Base-by-base conservation (phyloP, 2,329 filamentous ascomycete genomes). In the Penicillium polonicum region DNA sequence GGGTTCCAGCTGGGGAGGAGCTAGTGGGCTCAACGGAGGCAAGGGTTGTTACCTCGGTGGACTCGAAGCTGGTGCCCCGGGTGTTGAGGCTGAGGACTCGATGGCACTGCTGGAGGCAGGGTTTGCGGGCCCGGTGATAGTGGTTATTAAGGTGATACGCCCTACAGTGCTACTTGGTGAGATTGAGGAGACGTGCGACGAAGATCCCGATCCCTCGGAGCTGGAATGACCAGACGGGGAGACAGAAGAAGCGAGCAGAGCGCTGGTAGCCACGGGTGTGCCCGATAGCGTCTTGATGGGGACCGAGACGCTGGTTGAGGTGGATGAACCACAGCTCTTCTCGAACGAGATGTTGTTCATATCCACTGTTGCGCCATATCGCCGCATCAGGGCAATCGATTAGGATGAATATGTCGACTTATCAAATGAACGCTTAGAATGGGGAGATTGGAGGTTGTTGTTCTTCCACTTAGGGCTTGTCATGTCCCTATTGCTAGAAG, bases 401-500 rank as follows among this genome's bases (percentile, higher is more conserved):
- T 8, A 42, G 5, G 27, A 55, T 25, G 33, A 55, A 19, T 7
- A 55, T n/a, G 17, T 55, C 52, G 7, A 36, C 33, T 21, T 27
- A 19, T 36, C 27, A 36, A 31, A 39, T 43, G 31, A 43, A 19
- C 10, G 31, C 35, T 33, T n/a, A 23, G n/a, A 27, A 43, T 44
- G 53, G 45, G 33, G 53, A 44, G n/a, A 33, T 51, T 44, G 21
- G 29, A 50, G 21, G 46, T 25, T 51, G 43, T 44, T 36, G 23
- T 45, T 33, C 35, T 44, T 51, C 39, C 38, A 44, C 23, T 50
- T 44, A 51, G 46, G 53, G 39, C 46, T 55, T 42, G 41, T 21
- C 21, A 36, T 44, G n/a, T 29, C 31, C 15, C 31, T 9, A 25
- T 44, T 33, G 6, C 10, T 41, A 27, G 23, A 44, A 3, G 25